phyloP scores from a whole-genome alignment of 495 filamentous ascomycete genomes.

The Hypoxylon crocopeplum region DNA sequence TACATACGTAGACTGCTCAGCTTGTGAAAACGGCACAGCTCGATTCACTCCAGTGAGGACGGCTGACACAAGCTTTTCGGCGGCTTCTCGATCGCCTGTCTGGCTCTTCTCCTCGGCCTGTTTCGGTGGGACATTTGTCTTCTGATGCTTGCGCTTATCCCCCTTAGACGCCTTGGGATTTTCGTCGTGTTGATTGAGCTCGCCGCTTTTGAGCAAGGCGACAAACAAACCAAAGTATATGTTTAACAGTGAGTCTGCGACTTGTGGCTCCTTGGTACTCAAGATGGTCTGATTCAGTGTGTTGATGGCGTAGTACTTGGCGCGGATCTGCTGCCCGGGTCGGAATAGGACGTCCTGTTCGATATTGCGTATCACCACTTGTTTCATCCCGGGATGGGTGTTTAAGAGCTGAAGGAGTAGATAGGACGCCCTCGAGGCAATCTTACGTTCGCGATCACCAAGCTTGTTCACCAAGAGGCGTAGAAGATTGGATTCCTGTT shows the following conservation, averaged over 20 bases:
- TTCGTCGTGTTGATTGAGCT: slow-evolving; percentile 40
- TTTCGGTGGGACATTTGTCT: slow-evolving; percentile 34
- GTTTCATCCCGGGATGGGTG: slow-evolving; percentile 91
- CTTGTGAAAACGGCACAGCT: slow-evolving; percentile 88
- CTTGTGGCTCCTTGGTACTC: slow-evolving; percentile 77
- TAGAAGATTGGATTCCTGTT: slow-evolving; percentile 94
- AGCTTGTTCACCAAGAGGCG: slow-evolving; percentile 94
- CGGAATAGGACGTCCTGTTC: slow-evolving; percentile 88
- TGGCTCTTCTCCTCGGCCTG: slow-evolving; percentile 34
- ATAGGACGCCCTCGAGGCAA: slow-evolving; percentile 90
- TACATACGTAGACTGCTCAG: slow-evolving; percentile 74
- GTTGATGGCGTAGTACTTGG: slow-evolving; percentile 95
- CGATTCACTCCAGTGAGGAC: slow-evolving; percentile 94
- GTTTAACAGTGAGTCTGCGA: slow-evolving; percentile 81
- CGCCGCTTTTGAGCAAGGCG: slow-evolving; percentile 67
- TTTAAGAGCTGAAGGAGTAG: slow-evolving; percentile 87
- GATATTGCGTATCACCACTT: slow-evolving; percentile 78
- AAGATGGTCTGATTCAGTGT: slow-evolving; percentile 96
- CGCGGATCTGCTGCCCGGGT: slow-evolving; percentile 82
- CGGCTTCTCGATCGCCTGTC: slow-evolving; percentile 58
- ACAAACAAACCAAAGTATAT: slow-evolving; percentile 93
- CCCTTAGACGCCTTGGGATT: slow-evolving; percentile 27
- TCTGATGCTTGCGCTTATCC: slow-evolving; percentile 38
- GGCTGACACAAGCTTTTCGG: slow-evolving; percentile 88
- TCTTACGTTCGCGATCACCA: slow-evolving; percentile 91